A percentile compares a stretch with the other conserved stretches of the same genome.
phyloP scores from a whole-genome alignment of 2,329 filamentous ascomycete genomes.

The Ophidiomyces ophidiicola region DNA sequence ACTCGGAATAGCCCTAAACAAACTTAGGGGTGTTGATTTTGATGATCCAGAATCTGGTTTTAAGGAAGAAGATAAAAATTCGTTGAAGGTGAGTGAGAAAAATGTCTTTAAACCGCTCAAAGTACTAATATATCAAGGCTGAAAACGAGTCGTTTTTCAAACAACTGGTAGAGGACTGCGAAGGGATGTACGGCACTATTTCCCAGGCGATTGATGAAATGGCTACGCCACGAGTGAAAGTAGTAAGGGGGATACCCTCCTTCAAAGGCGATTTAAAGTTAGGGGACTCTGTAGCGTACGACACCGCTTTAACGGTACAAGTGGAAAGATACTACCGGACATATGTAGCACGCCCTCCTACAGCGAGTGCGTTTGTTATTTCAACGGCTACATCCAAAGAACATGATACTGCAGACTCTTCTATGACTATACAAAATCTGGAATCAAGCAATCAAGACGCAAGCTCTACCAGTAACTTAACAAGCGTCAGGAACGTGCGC shows the following conservation, averaged over 20 bases:
- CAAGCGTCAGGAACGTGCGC: constrained; percentile 62
- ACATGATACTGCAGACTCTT: constrained; percentile 43
- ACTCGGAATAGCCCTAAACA: constrained; percentile 13
- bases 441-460: constrained; percentile 23
- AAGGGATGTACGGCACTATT: constrained; percentile 69
- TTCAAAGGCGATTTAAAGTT: constrained; percentile 72
- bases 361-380: constrained; percentile 64
- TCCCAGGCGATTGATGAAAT: constrained; percentile 74
- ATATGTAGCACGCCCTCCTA: constrained; percentile 59
- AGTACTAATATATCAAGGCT: constrained; percentile 31
- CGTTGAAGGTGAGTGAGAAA: constrained; percentile 45
- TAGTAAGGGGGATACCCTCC: constrained; percentile 59
- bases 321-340: constrained; percentile 87
- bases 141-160: constrained; percentile 60
- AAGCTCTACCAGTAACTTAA: constrained; percentile 41
- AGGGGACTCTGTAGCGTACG: constrained; percentile 61
- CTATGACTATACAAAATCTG: constrained; percentile 35
- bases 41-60: constrained; percentile 81
- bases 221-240: constrained; percentile 62
- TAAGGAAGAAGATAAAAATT: constrained; percentile 77
- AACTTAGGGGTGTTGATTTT: constrained; percentile 70
- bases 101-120: background rate
- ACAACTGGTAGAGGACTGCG: constrained; percentile 53
- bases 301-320: constrained; percentile 65
- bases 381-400: constrained; percentile 34